These are phyloP conservation scores for Pichia gijzeniarum DNA, from an alignment of 805 yeast genomes.

Conservation along the genomic window DNA sequence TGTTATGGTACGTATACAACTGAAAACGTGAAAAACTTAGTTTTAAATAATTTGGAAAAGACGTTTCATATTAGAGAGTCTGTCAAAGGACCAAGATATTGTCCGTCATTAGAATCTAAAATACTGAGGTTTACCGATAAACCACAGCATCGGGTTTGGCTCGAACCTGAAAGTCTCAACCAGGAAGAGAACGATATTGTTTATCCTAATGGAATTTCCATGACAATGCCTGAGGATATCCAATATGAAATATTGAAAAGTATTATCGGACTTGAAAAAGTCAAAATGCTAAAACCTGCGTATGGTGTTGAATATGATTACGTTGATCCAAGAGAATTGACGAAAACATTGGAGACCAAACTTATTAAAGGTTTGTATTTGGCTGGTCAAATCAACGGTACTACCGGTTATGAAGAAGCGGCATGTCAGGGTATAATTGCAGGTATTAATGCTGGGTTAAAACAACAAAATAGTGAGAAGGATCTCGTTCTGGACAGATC, in stretches of 20 bases:
- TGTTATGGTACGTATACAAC: slow-evolving; percentile 83
- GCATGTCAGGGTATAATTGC: slow-evolving; percentile 96
- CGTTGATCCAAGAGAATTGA: slow-evolving; percentile 86
- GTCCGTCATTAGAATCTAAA: slow-evolving; percentile 94
- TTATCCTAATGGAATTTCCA: slow-evolving; percentile 94
- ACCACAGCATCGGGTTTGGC: slow-evolving; percentile 76
- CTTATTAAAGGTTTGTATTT: slow-evolving; percentile 67
- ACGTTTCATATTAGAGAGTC: slow-evolving; percentile 90
- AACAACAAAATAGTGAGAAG: slow-evolving; percentile 26
- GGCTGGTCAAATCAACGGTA: slow-evolving; percentile 98
- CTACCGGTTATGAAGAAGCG: slow-evolving; percentile 98
- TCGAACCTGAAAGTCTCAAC: slow-evolving; percentile 93
- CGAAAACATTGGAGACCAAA: slow-evolving; percentile 75
- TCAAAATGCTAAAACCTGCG: slow-evolving; percentile 87
- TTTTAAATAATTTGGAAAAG: slow-evolving; percentile 65
- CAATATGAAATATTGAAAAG: slow-evolving; percentile 67
- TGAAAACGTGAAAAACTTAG: slow-evolving; percentile 60
- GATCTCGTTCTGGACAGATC: slow-evolving; percentile 57
- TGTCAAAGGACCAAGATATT: slow-evolving; percentile 93
- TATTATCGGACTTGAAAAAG: slow-evolving; percentile 87
- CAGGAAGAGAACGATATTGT: slow-evolving; percentile 52
- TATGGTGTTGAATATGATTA: slow-evolving; percentile 99
- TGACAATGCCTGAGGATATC: slow-evolving; percentile 93
- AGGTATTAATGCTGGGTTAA: slow-evolving; percentile 88
- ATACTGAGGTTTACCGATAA: slow-evolving; percentile 74